A percentile compares a stretch with the other conserved stretches of the same genome.
Conservation (phyloP, 1,284 basidiomycete species). For the Violaceomyces palustris region DNA sequence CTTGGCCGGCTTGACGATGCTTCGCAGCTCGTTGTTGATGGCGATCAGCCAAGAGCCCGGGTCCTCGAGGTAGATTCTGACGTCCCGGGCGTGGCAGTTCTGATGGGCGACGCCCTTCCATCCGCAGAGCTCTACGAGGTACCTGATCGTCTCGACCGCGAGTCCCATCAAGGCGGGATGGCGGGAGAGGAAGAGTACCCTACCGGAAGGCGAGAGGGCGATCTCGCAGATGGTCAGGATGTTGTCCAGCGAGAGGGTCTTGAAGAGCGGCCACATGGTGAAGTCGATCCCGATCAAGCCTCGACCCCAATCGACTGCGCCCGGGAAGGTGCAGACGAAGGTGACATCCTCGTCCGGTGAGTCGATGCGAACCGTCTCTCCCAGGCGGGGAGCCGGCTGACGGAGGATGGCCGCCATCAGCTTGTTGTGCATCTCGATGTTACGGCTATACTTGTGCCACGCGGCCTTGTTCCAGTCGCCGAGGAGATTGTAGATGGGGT, state of each 20-base stretch:
- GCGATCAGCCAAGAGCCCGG: slow-evolving; percentile 85
- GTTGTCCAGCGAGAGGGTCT: slow-evolving; percentile 86
- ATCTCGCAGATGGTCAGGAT: slow-evolving; percentile 91
- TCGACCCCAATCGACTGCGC: slow-evolving; percentile 55
- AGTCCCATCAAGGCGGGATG: slow-evolving; percentile 86
- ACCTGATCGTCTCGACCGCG: slow-evolving; percentile 81
- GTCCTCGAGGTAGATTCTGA: slow-evolving; percentile 69
- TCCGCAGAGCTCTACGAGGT: slow-evolving; percentile 84
- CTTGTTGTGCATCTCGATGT: slow-evolving; percentile 52
- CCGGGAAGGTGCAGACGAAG: slow-evolving; percentile 51
- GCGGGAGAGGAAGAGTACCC: slow-evolving; percentile 80
- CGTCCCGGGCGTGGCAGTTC: slow-evolving; percentile 70
- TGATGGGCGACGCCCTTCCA: slow-evolving; percentile 72
- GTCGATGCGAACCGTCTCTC: slow-evolving; percentile 39
- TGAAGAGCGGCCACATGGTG: slow-evolving; percentile 95
- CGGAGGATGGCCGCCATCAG: slow-evolving; percentile 53
- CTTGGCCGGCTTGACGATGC: slow-evolving; percentile 69
- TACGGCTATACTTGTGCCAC: slow-evolving; percentile 52
- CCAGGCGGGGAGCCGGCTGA: slow-evolving; percentile 45
- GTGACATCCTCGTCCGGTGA: slow-evolving; percentile 47
- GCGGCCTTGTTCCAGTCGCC: slow-evolving; percentile 51
- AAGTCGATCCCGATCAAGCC: slow-evolving; percentile 59
- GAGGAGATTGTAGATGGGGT: slow-evolving; percentile 51
- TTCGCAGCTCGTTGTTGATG: slow-evolving; percentile 76
- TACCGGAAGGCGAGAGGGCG: slow-evolving; percentile 85